A percentile compares a stretch with the other conserved stretches of the same genome.
Evolutionary conservation across 192 early-diverging fungal species (phyloP).

Genomic region (Paraglomus brasilianum): DNA sequence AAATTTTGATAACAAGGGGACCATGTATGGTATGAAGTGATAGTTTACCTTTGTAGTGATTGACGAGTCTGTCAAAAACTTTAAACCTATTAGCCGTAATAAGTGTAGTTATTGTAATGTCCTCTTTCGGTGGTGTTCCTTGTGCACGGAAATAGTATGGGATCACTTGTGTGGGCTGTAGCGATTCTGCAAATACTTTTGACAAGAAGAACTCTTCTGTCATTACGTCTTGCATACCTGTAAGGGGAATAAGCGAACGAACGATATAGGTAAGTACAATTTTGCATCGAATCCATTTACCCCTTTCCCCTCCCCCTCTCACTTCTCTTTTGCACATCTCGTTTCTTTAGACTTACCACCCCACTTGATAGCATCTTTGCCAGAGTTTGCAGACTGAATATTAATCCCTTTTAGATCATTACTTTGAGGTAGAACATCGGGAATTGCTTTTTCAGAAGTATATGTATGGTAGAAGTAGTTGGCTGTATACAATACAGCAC

Average conservation of each 20-base stretch:
- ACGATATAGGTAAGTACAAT: background rate
- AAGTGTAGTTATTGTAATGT: constrained; percentile 58
- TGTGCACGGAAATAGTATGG: constrained; percentile 58
- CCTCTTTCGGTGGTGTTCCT: constrained; percentile 48
- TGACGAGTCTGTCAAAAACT: constrained; percentile 51
- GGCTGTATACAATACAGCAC: constrained; percentile 16
- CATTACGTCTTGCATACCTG: constrained; percentile 4
- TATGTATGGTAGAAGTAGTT: constrained; percentile 11
- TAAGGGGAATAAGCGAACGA: no score
- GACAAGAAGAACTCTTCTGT: constrained; percentile 54
- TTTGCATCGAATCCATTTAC: background rate
- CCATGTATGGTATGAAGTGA: background rate
- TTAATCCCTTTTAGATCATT: background rate
- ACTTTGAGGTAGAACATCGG: background rate
- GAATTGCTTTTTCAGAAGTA: background rate
- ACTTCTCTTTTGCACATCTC: background rate
- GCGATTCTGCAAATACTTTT: constrained; percentile 57
- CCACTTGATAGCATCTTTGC: constrained; percentile 13
- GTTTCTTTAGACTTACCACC: background rate
- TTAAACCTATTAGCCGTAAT: constrained; percentile 57
- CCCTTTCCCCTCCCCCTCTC: background rate
- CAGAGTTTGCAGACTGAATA: constrained; percentile 3
- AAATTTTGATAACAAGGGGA: background rate
- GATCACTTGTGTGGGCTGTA: constrained; percentile 61
- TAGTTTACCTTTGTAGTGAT: constrained; percentile 47